These are phyloP conservation scores for Cryphonectria radicalis DNA, from an alignment of 2,329 filamentous ascomycete species.

Conservation along the genomic window DNA sequence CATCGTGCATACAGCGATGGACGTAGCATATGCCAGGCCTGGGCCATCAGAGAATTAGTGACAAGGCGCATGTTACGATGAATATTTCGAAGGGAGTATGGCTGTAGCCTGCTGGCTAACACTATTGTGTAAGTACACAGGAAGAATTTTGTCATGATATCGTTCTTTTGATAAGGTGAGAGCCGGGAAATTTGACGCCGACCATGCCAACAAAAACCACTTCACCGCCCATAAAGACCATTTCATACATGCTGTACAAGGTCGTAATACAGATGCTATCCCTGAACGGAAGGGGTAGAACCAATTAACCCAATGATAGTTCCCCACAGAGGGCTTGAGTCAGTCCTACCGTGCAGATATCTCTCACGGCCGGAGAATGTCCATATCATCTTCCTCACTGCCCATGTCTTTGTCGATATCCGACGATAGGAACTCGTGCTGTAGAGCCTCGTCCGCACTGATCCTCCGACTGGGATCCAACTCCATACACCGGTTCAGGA, in stretches of 20 bases:
- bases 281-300: not conserved
- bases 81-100: not conserved
- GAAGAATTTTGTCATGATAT: not conserved
- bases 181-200: not conserved
- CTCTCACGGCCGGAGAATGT: conserved; percentile 41
- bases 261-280: not conserved
- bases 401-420: conserved; percentile 41
- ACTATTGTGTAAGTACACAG: not conserved
- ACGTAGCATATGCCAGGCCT: not conserved
- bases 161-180: not conserved
- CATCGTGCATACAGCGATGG: not conserved
- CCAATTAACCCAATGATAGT: not conserved
- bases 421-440: conserved; percentile 69
- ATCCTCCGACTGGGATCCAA: conserved; percentile 75
- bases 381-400: conserved; percentile 60
- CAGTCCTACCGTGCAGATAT: not conserved
- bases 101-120: not conserved
- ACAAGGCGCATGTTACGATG: not conserved
- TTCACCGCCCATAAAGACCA: not conserved
- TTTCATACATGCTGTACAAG: not conserved
- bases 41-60: not conserved
- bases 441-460: conserved; percentile 73
- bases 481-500: conserved; percentile 74
- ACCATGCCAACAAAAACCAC: not conserved
- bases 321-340: not conserved